Conservation (phyloP, 108 stramenopile species). For the Fistulifera pelliculosa region DNA sequence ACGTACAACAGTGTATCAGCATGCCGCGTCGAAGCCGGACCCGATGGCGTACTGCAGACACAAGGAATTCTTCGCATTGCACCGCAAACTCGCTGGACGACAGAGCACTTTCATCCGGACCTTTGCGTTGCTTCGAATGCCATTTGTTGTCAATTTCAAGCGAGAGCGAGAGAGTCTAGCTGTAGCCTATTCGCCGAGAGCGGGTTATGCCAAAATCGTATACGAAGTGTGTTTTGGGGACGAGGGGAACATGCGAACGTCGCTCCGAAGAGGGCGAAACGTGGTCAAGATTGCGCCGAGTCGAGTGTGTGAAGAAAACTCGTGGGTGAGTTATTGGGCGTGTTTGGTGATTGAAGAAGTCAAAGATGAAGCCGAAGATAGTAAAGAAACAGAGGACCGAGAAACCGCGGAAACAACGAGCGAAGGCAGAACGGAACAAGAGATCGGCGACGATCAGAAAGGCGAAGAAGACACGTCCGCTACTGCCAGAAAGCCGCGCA, state of each 20-base stretch:
- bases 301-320: conserved; percentile 33
- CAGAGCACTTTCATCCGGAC: background rate
- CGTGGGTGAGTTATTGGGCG: conserved; percentile 48
- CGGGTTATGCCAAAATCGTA: conserved; percentile 40
- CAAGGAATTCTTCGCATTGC: background rate
- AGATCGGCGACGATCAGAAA: no score
- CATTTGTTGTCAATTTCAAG: conserved; percentile 9
- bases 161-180: conserved; percentile 52
- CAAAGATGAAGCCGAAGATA: no score
- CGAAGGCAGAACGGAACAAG: background rate
- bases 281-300: conserved; percentile 9
- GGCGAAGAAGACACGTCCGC: no score
- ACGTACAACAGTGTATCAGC: no score
- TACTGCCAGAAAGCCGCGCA: background rate
- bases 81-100: background rate
- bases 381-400: conserved; percentile 16
- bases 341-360: conserved; percentile 10
- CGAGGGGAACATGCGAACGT: conserved; percentile 28
- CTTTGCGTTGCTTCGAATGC: conserved; percentile 1
- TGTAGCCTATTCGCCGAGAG: conserved; percentile 41
- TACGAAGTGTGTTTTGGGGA: conserved; percentile 57
- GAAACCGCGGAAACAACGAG: background rate
- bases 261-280: background rate
- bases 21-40: no score
- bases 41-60: no score